Percentiles rank a stretch among this genome's conserved stretches.
phyloP scores from a whole-genome alignment of 805 yeast genomes.

The Tetrapisispora pingtungensis region DNA sequence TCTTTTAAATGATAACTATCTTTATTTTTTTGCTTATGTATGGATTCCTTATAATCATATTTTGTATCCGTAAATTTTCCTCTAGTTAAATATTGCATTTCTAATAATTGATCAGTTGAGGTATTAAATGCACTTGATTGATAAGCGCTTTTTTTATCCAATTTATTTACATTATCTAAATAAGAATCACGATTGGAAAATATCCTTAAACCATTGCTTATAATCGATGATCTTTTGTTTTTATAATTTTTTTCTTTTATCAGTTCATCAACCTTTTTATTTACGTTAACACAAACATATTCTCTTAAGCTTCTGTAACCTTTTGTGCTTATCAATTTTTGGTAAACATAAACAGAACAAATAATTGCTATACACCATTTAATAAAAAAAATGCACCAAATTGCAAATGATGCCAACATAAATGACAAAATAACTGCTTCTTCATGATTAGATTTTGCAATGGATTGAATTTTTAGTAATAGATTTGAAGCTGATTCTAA shows the following conservation, averaged over 20 bases:
- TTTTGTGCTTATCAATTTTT: conserved; percentile 32
- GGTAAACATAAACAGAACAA: conserved; percentile 41
- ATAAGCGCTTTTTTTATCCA: background rate
- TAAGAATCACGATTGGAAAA: background rate
- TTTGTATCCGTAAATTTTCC: background rate
- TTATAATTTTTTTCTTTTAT: conserved; percentile 8
- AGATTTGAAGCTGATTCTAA: conserved; percentile 20
- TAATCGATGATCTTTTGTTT: background rate
- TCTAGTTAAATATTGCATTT: background rate
- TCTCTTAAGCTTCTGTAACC: conserved; percentile 41
- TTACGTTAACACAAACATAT: conserved; percentile 52
- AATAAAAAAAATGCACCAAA: conserved; percentile 62
- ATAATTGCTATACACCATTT: conserved; percentile 46
- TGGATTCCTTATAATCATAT: background rate
- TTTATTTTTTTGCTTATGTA: background rate
- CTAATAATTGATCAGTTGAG: conserved; percentile 2
- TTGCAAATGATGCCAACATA: conserved; percentile 63
- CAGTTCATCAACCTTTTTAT: conserved; percentile 43
- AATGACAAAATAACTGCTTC: conserved; percentile 66
- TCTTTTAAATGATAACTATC: background rate
- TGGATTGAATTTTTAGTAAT: conserved; percentile 39
- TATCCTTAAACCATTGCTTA: background rate
- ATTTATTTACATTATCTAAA: background rate
- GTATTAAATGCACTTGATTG: background rate
- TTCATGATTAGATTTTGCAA: conserved; percentile 50